Evolutionary conservation across 164 flowering plant species (phyloP).

Genomic region (Echeveria elegans): DNA sequence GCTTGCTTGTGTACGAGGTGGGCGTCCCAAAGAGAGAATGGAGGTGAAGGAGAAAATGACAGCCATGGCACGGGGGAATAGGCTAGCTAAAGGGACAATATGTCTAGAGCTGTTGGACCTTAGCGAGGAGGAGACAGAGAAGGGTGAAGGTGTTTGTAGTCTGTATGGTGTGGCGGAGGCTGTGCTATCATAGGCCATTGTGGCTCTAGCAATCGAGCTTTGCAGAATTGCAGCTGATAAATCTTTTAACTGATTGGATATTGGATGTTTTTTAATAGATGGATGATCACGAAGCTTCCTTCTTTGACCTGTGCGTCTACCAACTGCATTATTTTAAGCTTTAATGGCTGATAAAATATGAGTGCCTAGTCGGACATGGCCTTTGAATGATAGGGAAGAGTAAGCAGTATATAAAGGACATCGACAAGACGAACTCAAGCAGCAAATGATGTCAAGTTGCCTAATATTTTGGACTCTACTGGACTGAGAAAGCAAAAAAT

Average conservation of each 20-base stretch:
- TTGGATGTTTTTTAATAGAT: background rate
- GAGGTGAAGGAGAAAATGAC: slow-evolving; percentile 35
- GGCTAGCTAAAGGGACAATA: slow-evolving; percentile 15
- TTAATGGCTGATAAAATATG: background rate
- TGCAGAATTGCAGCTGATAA: background rate
- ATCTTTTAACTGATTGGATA: background rate
- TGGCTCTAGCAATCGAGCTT: background rate
- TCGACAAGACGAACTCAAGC: too few relatives aligned
- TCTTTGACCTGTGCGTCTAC: background rate
- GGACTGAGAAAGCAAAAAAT: too few relatives aligned
- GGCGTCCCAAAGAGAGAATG: slow-evolving; percentile 24
- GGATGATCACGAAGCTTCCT: background rate
- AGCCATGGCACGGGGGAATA: slow-evolving; percentile 25
- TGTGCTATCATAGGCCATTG: slow-evolving; percentile 9
- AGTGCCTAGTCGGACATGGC: background rate
- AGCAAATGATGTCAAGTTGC: background rate
- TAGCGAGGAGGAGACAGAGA: slow-evolving; percentile 26
- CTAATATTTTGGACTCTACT: too few relatives aligned
- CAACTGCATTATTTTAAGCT: background rate
- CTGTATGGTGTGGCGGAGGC: slow-evolving; percentile 19
- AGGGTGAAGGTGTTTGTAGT: slow-evolving; percentile 38
- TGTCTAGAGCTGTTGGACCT: slow-evolving; percentile 24
- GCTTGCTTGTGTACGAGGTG: slow-evolving; percentile 11
- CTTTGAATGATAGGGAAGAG: background rate
- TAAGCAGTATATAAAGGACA: background rate